Evolutionary conservation across 2,329 filamentous ascomycete species (phyloP).

Genomic region (Fusarium fracticaudum): DNA sequence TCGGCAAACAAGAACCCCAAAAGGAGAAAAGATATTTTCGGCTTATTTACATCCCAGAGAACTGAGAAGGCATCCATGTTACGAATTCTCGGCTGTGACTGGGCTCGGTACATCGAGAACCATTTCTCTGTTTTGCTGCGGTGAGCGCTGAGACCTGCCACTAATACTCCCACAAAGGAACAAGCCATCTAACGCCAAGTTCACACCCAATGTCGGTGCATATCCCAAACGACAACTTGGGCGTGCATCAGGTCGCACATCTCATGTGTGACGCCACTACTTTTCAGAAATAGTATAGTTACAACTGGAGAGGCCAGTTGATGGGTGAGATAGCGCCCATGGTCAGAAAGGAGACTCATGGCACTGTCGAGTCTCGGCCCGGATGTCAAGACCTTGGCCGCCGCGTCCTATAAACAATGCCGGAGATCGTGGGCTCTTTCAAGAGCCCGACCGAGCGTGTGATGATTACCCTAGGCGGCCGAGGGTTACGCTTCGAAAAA

Average conservation of each 20-base stretch:
- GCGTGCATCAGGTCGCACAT: constrained; percentile 34
- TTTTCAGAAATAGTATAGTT: not conserved
- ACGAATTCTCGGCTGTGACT: accelerated
- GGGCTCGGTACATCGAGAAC: too few species aligned
- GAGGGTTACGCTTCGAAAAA: too few species aligned
- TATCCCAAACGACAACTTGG: not conserved
- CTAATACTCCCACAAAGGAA: not conserved
- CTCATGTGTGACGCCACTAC: constrained; percentile 16
- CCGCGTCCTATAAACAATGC: too few species aligned
- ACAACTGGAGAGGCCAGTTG: constrained; percentile 38
- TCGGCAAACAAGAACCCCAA: not conserved
- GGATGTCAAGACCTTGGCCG: constrained; percentile 2
- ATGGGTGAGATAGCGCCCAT: not conserved
- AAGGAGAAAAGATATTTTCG: not conserved
- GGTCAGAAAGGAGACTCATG: not conserved
- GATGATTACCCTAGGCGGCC: too few species aligned
- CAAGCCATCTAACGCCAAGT: not conserved
- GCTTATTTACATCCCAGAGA: not conserved
- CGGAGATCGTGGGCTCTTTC: too few species aligned
- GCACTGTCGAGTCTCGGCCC: constrained; percentile 52
- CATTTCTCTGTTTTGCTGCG: not conserved
- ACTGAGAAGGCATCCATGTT: not conserved
- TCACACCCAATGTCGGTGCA: accelerated
- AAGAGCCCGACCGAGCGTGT: too few species aligned
- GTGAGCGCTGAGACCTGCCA: not conserved